These are phyloP conservation scores for Pseudoturritis turrita DNA, from an alignment of 345 rosid species.

Conservation along the genomic window DNA sequence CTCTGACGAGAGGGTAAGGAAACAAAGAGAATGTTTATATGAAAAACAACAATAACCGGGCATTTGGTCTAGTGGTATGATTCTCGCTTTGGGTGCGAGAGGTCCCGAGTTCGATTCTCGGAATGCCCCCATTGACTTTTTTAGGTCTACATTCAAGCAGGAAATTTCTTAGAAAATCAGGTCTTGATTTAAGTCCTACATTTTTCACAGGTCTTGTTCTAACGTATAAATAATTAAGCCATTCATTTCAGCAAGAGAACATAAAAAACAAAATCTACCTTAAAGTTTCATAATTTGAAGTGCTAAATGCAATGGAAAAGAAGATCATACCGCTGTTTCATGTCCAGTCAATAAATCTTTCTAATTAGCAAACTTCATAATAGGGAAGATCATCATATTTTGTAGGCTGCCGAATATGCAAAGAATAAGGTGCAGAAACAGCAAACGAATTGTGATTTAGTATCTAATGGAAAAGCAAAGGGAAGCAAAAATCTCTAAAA, in stretches of 20 bases:
- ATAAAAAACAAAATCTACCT: neutral
- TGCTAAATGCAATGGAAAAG: neutral
- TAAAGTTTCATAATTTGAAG: neutral
- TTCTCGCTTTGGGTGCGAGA: slow-evolving; percentile 65
- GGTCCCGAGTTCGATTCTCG: slow-evolving; percentile 44
- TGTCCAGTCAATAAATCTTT: neutral
- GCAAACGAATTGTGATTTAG: neutral
- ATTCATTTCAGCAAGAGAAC: neutral
- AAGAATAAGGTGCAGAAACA: neutral
- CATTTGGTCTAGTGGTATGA: slow-evolving; percentile 81
- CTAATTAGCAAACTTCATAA: neutral
- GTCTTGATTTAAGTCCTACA: neutral
- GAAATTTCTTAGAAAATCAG: neutral
- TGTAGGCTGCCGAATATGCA: neutral
- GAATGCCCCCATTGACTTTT: slow-evolving; percentile 48
- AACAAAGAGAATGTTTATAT: neutral
- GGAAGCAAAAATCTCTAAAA: neutral
- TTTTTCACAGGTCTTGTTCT: neutral
- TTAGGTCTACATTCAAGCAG: too few relatives aligned
- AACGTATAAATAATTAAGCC: neutral
- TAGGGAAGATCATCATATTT: neutral
- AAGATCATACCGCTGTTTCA: neutral
- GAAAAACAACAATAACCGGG: slow-evolving; percentile 11
- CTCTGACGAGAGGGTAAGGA: neutral
- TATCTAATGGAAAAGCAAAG: neutral